Percentiles rank a stretch among this genome's conserved stretches.
Conservation (phyloP, 2,329 filamentous ascomycete genomes). For the Setomelanomma holmii region DNA sequence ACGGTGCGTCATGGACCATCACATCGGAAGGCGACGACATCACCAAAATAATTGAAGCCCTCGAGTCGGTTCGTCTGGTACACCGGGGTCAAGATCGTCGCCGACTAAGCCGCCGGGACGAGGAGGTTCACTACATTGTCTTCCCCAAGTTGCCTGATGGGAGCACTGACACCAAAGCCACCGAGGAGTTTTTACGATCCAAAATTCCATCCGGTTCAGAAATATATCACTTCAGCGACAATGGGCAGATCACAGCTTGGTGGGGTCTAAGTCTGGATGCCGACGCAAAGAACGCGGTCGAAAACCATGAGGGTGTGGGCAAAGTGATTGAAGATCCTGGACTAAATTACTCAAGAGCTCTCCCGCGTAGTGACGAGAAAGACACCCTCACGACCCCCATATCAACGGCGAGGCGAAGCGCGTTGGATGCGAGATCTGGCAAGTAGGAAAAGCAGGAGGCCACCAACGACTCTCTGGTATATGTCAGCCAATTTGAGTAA, state of each 20-base stretch:
- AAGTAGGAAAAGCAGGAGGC: slow-evolving; percentile 3
- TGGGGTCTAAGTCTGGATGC: slow-evolving; percentile 1
- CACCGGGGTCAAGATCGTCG: slow-evolving; percentile 1
- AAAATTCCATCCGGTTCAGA: slow-evolving; percentile 1
- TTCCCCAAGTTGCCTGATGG: slow-evolving; percentile 2
- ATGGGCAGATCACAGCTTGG: slow-evolving; percentile 1
- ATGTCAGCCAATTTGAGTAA: slow-evolving; percentile 3
- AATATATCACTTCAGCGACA: not conserved
- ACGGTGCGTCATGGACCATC: slow-evolving; percentile 4
- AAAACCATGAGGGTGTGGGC: slow-evolving; percentile 3
- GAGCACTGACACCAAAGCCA: slow-evolving; percentile 5
- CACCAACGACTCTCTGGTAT: not conserved
- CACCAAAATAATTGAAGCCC: slow-evolving; percentile 3
- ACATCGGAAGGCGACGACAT: slow-evolving; percentile 4
- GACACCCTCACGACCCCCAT: slow-evolving; percentile 1
- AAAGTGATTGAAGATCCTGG: slow-evolving; percentile 1
- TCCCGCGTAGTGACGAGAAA: slow-evolving; percentile 4
- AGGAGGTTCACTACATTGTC: slow-evolving; percentile 3
- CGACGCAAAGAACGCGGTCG: slow-evolving; percentile 1
- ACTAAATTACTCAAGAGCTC: slow-evolving; percentile 4
- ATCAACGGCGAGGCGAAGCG: slow-evolving; percentile 1
- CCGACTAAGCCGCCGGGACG: slow-evolving; percentile 1
- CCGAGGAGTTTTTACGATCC: slow-evolving; percentile 3
- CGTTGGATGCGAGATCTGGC: slow-evolving; percentile 3
- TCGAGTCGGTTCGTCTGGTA: slow-evolving; percentile 5